Conservation (phyloP, 352 stramenopile genomes). For the Pythium volutum region DNA sequence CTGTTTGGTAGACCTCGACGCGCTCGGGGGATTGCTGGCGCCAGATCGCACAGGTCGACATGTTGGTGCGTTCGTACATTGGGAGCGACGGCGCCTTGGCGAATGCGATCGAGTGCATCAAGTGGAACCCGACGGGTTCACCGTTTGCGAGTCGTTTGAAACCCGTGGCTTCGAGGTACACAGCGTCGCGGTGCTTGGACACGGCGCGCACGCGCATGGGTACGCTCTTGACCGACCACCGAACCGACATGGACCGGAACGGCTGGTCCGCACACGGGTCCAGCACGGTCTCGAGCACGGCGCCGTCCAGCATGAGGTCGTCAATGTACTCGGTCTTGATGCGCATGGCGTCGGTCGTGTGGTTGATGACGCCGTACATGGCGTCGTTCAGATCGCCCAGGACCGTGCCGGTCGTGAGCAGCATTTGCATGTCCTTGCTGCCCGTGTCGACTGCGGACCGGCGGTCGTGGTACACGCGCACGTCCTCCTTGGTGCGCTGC, state of each 20-base stretch:
- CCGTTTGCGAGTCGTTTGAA: slow-evolving; percentile 33
- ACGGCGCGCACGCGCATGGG: slow-evolving; percentile 39
- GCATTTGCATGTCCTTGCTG: slow-evolving; percentile 15
- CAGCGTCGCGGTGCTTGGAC: slow-evolving; percentile 44
- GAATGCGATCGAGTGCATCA: slow-evolving; percentile 62
- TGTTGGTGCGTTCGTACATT: slow-evolving; percentile 39
- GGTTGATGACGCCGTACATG: slow-evolving; percentile 50
- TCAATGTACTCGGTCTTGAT: slow-evolving; percentile 48
- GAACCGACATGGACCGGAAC: slow-evolving; percentile 53
- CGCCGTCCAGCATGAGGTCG: slow-evolving; percentile 45
- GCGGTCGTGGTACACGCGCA: slow-evolving; percentile 45
- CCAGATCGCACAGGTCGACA: slow-evolving; percentile 54
- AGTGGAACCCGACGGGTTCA: slow-evolving; percentile 50
- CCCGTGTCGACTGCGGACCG: slow-evolving; percentile 23
- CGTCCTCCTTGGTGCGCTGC: slow-evolving; percentile 37
- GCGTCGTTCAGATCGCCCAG: slow-evolving; percentile 46
- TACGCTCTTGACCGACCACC: slow-evolving; percentile 55
- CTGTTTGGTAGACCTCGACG: background rate
- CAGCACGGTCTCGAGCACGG: slow-evolving; percentile 46
- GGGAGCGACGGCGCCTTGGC: slow-evolving; percentile 34
- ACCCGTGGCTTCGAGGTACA: slow-evolving; percentile 58
- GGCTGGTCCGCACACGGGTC: slow-evolving; percentile 35
- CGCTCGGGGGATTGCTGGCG: slow-evolving; percentile 20
- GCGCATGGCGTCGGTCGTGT: slow-evolving; percentile 43
- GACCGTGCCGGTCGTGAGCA: slow-evolving; percentile 34